phyloP scores from a whole-genome alignment of 2,329 filamentous ascomycete species.

The Graphilbum sp. region DNA sequence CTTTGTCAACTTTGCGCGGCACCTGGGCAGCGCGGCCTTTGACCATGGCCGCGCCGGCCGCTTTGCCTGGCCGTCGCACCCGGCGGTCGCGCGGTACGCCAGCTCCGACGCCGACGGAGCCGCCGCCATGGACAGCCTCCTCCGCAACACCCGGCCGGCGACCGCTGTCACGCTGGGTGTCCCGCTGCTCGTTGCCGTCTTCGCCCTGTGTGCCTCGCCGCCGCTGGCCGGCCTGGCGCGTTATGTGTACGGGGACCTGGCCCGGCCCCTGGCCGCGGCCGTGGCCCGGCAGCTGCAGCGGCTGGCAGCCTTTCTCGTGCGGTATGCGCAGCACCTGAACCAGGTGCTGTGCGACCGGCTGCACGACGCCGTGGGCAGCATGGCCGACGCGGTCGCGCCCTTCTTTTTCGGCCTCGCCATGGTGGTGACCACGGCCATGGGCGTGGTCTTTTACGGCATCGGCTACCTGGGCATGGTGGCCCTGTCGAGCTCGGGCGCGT shows the following conservation, averaged over 20 bases:
- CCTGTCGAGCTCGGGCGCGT: slow-evolving; percentile 4
- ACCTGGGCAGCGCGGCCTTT: slow-evolving; percentile 3
- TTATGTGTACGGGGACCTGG: neutral
- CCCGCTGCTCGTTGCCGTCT: neutral
- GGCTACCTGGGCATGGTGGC: slow-evolving; percentile 4
- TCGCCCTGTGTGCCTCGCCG: neutral
- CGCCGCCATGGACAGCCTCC: neutral
- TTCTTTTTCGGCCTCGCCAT: slow-evolving; percentile 5
- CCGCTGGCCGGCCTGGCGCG: neutral
- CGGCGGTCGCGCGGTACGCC: neutral
- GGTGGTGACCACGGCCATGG: slow-evolving; percentile 3
- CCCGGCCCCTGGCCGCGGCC: neutral
- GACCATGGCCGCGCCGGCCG: slow-evolving; percentile 1
- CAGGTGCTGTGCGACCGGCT: neutral
- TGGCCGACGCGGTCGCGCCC: slow-evolving; percentile 3
- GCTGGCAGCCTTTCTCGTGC: too few species aligned
- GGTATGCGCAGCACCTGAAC: too few species aligned
- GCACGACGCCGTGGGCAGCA: neutral
- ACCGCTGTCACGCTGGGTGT: neutral
- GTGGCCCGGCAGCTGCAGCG: too few species aligned
- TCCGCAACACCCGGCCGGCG: neutral
- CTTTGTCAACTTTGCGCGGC: neutral
- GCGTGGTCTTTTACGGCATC: slow-evolving; percentile 6
- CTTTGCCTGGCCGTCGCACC: slow-evolving; percentile 3
- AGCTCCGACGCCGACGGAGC: neutral